phyloP scores from a whole-genome alignment of 2,329 filamentous ascomycete genomes.

The Nigrospora oryzae region DNA sequence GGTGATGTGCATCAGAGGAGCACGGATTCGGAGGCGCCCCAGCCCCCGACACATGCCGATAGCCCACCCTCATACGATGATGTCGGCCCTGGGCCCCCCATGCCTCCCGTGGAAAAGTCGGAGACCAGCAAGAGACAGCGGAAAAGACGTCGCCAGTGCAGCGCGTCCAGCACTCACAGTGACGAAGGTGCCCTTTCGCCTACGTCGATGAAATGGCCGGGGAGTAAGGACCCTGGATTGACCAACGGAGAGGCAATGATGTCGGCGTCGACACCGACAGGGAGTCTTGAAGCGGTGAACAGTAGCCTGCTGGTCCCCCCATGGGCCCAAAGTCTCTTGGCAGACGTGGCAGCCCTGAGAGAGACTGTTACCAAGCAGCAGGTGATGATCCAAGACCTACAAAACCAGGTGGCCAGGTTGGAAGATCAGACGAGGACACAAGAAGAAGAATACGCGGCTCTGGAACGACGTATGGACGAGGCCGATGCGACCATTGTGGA shows the following conservation, averaged over 20 bases:
- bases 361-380: neutral
- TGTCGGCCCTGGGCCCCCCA: constrained; percentile 3
- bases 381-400: constrained; percentile 1
- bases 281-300: neutral
- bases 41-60: neutral
- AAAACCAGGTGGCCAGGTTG: neutral
- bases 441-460: neutral
- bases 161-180: neutral
- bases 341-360: constrained; percentile 1
- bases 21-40: neutral
- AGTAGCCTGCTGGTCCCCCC: neutral
- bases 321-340: neutral
- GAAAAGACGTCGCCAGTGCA: constrained; percentile 2
- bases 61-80: constrained; percentile 4
- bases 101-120: neutral
- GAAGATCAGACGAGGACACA: neutral
- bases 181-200: neutral
- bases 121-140: neutral
- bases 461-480: constrained; percentile 1
- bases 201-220: neutral
- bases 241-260: neutral
- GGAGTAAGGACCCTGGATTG: neutral
- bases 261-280: no score
- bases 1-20: neutral
- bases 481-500: constrained; percentile 1